phyloP scores from a whole-genome alignment of 169 alveolate genomes.

The Eimeria sp. region DNA sequence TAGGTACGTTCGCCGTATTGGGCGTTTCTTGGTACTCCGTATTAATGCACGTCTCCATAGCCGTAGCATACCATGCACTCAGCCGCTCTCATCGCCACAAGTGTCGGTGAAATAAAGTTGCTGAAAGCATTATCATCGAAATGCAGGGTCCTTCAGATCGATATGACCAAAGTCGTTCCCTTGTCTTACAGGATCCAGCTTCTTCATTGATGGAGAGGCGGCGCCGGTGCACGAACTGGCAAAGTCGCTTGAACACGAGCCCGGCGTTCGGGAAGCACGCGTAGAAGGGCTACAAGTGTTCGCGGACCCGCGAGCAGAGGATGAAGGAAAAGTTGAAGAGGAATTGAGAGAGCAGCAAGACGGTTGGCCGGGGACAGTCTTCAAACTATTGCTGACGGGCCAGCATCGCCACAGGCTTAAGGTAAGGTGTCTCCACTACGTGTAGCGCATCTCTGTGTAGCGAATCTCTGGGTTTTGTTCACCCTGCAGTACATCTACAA shows the following conservation, averaged over 20 bases:
- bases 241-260: not conserved
- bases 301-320: not conserved
- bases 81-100: too few species aligned
- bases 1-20: not conserved
- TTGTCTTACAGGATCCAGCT: slow-evolving; percentile 41
- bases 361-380: slow-evolving; percentile 43
- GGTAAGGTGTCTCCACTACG: slow-evolving; percentile 19
- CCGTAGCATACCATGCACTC: not conserved
- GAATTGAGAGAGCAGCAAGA: not conserved
- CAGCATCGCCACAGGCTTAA: slow-evolving; percentile 24
- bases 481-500: not conserved
- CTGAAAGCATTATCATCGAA: not conserved
- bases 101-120: not conserved
- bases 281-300: slow-evolving; percentile 59
- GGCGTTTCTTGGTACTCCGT: not conserved
- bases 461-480: not conserved
- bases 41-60: not conserved
- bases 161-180: not conserved
- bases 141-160: not conserved
- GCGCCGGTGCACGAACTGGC: slow-evolving; percentile 56
- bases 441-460: not conserved
- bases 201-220: slow-evolving; percentile 38
- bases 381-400: slow-evolving; percentile 19
- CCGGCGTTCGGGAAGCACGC: slow-evolving; percentile 55
- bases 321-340: not conserved